phyloP scores from a whole-genome alignment of 495 filamentous ascomycete genomes.

The Xylaria cubensis region DNA sequence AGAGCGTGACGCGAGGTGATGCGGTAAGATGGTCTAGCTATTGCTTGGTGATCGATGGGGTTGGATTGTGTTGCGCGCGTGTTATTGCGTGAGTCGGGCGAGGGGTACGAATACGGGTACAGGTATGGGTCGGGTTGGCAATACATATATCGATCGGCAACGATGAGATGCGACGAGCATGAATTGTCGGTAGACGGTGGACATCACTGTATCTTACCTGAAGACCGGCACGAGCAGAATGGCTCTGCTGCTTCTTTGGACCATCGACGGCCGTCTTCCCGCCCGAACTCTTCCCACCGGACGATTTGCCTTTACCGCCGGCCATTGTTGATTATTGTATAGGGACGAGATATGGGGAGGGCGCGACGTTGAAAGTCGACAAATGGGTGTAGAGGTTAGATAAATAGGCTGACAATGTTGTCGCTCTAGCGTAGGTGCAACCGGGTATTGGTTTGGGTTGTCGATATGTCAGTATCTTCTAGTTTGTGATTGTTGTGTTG shows the following conservation, averaged over 20 bases:
- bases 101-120: conserved; percentile 19
- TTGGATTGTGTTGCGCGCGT: conserved; percentile 11
- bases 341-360: conserved; percentile 11
- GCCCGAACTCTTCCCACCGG: conserved; percentile 84
- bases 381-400: neutral
- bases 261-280: conserved; percentile 83
- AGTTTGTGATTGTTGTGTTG: neutral
- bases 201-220: conserved; percentile 74
- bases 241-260: conserved; percentile 93
- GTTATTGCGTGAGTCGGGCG: conserved; percentile 24
- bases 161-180: neutral
- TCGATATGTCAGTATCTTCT: conserved; percentile 23
- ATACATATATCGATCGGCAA: conserved; percentile 3
- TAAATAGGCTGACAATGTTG: conserved; percentile 5
- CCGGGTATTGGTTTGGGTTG: neutral
- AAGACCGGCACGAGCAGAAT: conserved; percentile 96
- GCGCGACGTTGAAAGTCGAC: conserved; percentile 39
- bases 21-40: neutral
- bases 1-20: neutral
- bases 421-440: neutral
- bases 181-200: conserved; percentile 21
- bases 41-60: conserved; percentile 24
- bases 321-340: conserved; percentile 54
- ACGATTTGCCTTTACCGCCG: conserved; percentile 93
- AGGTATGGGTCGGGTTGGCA: too few species aligned